phyloP scores from a whole-genome alignment of 1,284 basidiomycete species.

The Porogramme epimiltina region DNA sequence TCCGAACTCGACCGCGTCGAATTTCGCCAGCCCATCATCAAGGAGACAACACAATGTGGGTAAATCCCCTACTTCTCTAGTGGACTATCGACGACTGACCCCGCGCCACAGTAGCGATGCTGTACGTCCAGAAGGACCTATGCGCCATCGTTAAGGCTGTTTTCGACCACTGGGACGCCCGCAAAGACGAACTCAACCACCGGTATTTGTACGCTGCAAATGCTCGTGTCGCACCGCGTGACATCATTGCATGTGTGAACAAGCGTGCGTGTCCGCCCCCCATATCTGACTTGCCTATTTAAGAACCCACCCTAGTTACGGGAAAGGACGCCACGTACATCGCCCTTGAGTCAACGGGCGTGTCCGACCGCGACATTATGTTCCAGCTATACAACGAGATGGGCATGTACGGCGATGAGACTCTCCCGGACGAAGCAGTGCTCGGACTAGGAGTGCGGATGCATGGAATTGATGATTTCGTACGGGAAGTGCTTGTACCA shows the following conservation, averaged over 20 bases:
- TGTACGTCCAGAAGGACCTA: conserved; percentile 27
- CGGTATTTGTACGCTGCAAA: conserved; percentile 23
- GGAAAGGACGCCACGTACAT: conserved; percentile 23
- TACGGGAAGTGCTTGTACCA: conserved; percentile 4
- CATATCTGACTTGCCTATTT: too few species aligned
- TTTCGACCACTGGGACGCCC: conserved; percentile 22
- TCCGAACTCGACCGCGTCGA: conserved; percentile 21
- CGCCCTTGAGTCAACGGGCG: conserved; percentile 20
- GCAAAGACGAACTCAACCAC: conserved; percentile 19
- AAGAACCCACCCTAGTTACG: conserved; percentile 13
- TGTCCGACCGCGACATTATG: conserved; percentile 27
- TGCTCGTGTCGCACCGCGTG: conserved; percentile 21
- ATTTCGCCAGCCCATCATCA: conserved; percentile 26
- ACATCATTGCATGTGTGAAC: conserved; percentile 22
- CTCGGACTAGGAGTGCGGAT: conserved; percentile 21
- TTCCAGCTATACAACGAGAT: conserved; percentile 29
- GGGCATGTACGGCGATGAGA: conserved; percentile 27
- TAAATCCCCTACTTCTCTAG: not conserved
- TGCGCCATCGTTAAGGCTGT: conserved; percentile 23
- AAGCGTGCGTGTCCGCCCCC: conserved; percentile 11
- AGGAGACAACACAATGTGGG: conserved; percentile 22
- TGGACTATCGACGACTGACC: not conserved
- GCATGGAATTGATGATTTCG: conserved; percentile 23
- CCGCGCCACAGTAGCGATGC: conserved; percentile 22
- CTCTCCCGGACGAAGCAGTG: conserved; percentile 25